Percentiles rank a stretch among this genome's conserved stretches.
Conservation (phyloP, 176 grass and related monocot genomes). For the Musa itinerans region DNA sequence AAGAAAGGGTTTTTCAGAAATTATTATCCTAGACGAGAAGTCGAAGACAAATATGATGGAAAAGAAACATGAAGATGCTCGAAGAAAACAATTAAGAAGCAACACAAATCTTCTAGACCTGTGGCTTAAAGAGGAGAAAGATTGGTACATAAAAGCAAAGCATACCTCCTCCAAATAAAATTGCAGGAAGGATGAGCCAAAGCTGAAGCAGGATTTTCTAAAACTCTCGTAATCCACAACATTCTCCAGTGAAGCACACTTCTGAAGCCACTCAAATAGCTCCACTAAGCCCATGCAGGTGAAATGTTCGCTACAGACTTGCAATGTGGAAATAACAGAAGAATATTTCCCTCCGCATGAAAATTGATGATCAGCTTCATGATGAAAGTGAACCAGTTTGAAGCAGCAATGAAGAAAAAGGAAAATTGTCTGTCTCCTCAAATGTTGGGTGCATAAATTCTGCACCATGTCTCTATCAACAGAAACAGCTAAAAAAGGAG, state of each 20-base stretch:
- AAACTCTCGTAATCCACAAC: conserved; percentile 22
- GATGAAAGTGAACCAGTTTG: conserved; percentile 33
- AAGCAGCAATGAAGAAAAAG: conserved; percentile 68
- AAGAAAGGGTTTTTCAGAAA: no score
- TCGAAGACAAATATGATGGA: no score
- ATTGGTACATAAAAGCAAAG: conserved; percentile 4
- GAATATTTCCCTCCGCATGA: conserved; percentile 30
- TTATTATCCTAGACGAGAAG: no score
- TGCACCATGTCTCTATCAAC: conserved; percentile 26
- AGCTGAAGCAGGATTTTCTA: conserved; percentile 36
- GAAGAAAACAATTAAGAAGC: not conserved
- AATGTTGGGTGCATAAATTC: conserved; percentile 42
- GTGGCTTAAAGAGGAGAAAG: not conserved
- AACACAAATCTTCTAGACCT: not conserved
- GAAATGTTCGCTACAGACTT: conserved; percentile 41
- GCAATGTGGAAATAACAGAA: conserved; percentile 24
- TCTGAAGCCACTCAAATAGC: conserved; percentile 74
- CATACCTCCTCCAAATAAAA: conserved; percentile 83
- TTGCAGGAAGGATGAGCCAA: conserved; percentile 67
- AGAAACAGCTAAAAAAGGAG: conserved; percentile 48
- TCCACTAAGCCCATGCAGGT: conserved; percentile 41
- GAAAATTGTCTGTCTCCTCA: conserved; percentile 57
- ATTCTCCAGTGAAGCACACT: conserved; percentile 31
- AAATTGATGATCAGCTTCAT: conserved; percentile 30
- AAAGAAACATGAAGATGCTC: not conserved